Base-by-base conservation (phyloP, 192 early-diverging fungal species). In the Endogone sp. region DNA sequence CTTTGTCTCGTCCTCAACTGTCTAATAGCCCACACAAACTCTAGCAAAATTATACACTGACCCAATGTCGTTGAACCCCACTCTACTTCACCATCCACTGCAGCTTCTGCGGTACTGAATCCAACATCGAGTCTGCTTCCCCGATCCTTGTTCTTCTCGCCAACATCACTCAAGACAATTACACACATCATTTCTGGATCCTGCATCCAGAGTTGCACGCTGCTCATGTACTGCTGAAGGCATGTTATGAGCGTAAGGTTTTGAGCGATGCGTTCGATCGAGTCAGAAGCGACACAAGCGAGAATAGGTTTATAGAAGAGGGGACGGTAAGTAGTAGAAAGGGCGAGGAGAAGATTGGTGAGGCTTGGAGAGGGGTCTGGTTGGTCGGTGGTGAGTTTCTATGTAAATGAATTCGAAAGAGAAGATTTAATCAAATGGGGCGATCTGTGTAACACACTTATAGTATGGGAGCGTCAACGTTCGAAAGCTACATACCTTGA, bases 51-150 rank as follows among this genome's bases (percentile, higher is more conserved):
- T 16, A 74, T 71, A 59, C 83, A 85, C 59, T 87, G 85, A 16
- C 85, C 85, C 3, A 87, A 62, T 9, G 83, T 84, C 11, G 81
- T 81, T 0, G 71, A 75, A n/a, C 85, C 81, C 85, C 83, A 85
- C 9, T 29, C 21, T 22, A 60, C 25, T 2, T 66, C 28, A 25
- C 31, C 21, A 13, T 57, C 22, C 2, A 4, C 37, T 13, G 13
- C 37, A 44, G 4, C 37, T 44, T n/a, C n/a, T n/a, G n/a, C n/a
- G n/a, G n/a, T n/a, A n/a, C n/a, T n/a, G n/a, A n/a, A n/a, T n/a
- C n/a, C n/a, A n/a, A n/a, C 24, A 24, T 20, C 65, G 32, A 23
- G 69, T 70, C 65, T 64, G 49, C 49, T 71, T 71, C 56, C 57
- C 28, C n/a, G 55, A 23, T 66, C 27, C 9, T 62, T 60, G 30